Evolutionary conservation across 2,329 filamentous ascomycete species (phyloP), one percentile per base, ranked within the genome.

Genomic region (Aspergillus sp.): DNA sequence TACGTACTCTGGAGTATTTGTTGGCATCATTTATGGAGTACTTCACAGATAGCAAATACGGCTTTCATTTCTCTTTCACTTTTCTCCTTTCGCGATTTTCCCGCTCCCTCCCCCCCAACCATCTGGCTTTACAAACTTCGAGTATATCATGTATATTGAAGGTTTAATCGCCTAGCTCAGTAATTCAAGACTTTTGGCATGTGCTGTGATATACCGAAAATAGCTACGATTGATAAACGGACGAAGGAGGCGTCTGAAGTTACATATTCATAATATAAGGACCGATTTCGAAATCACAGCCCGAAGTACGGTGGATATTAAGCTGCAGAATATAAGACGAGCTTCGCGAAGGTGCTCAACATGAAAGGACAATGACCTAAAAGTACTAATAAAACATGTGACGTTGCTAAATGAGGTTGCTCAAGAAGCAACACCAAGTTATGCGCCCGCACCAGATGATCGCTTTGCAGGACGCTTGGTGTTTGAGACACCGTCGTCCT

Each of bases 401-500:
- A 30, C 2, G 26, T 30, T 30, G 43, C 20, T 26, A 44, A 48
- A 53, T 30, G 26, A 30, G 26, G 8, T 30, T 30, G 30, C n/a
- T 44, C 15, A 17, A 48, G 22, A 34, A 15, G 39, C 38, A 45
- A 13, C 15, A 15, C 12, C 26, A 17, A 20, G 39, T 36, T 47
- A 68, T 41, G 66, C 56, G 17, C 60, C 66, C 13, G 61, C 61
- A n/a, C 66, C 67, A 15, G 67, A 67, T 17, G 70, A 52, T 53
- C 71, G 68, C 60, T 75, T 76, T 17, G 65, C 59, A 38, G 58
- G 60, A 26, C 74, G 68, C 52, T 69, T 74, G 34, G 65, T 56
- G 53, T 51, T 65, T 4, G 73, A 64, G 36, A 62, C 64, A 59
- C 70, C 64, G 64, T 78, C 69, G 56, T 80, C 72, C 68, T 76